Conservation (phyloP, 2,329 filamentous ascomycete genomes). For the Aureobasidium musti region DNA sequence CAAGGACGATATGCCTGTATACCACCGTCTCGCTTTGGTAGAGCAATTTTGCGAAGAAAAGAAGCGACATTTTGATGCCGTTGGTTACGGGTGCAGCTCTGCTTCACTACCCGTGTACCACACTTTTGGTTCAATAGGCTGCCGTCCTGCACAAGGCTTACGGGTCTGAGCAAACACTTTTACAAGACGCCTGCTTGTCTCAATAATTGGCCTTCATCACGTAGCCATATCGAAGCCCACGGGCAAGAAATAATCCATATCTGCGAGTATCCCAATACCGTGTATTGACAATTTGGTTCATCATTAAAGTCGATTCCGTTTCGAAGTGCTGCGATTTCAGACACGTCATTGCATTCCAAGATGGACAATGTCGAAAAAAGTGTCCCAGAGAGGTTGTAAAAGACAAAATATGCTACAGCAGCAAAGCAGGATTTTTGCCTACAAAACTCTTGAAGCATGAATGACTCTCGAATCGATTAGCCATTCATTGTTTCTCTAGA, state of each 20-base stretch:
- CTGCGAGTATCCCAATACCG: background rate
- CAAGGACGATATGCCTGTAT: slow-evolving; percentile 3
- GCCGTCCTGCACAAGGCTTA: background rate
- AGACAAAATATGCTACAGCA: background rate
- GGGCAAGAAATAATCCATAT: background rate
- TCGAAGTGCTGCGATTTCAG: background rate
- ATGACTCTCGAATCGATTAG: background rate
- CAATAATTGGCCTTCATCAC: slow-evolving; percentile 8
- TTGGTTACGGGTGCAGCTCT: background rate
- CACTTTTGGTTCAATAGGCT: background rate
- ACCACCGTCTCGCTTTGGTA: background rate
- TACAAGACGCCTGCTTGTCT: slow-evolving; percentile 12
- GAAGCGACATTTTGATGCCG: slow-evolving; percentile 1
- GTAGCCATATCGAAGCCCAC: background rate
- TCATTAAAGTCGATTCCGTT: background rate
- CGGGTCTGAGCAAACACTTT: background rate
- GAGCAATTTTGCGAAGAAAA: background rate
- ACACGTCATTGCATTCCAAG: background rate
- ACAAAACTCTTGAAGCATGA: background rate
- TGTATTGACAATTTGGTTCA: background rate
- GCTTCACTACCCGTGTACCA: slow-evolving; percentile 4
- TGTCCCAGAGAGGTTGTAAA: slow-evolving; percentile 1
- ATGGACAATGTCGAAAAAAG: background rate
- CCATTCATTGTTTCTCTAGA: background rate
- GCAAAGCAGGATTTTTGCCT: background rate